A percentile compares a stretch with the other conserved stretches of the same genome.
Conservation (phyloP, 2,329 filamentous ascomycete genomes). For the Cladosporium sp. region DNA sequence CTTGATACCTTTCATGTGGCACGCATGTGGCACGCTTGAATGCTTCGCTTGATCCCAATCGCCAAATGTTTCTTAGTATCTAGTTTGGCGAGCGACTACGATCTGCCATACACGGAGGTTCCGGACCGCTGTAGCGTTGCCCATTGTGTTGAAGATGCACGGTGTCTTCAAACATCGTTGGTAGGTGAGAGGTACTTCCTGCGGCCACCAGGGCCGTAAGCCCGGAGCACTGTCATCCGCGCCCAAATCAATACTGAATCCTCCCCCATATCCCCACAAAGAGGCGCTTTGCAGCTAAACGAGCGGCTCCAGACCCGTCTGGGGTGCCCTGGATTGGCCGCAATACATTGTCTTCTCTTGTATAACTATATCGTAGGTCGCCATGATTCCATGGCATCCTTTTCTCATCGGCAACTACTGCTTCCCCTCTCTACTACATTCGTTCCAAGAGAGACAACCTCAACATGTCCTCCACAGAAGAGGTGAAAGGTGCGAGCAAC, state of each 20-base stretch:
- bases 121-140: slow-evolving; percentile 11
- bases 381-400: not conserved
- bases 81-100: not conserved
- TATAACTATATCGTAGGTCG: slow-evolving; percentile 8
- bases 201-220: slow-evolving; percentile 6
- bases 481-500: slow-evolving; percentile 1
- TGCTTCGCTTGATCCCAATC: not conserved
- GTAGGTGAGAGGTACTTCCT: not conserved
- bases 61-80: not conserved
- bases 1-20: too few relatives aligned
- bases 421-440: not conserved
- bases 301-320: slow-evolving; percentile 10
- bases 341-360: not conserved
- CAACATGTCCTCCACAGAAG: slow-evolving; percentile 9
- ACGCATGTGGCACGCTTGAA: too few relatives aligned
- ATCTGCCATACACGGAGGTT: slow-evolving; percentile 1
- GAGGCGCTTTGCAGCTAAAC: slow-evolving; percentile 10
- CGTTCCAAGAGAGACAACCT: not conserved
- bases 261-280: slow-evolving; percentile 9
- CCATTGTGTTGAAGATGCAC: slow-evolving; percentile 2
- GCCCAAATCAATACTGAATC: slow-evolving; percentile 5
- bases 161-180: not conserved
- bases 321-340: not conserved
- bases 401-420: not conserved
- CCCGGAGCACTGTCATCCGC: slow-evolving; percentile 9